phyloP scores from a whole-genome alignment of 129 eudicot genomes.

The Lactuca sativa region DNA sequence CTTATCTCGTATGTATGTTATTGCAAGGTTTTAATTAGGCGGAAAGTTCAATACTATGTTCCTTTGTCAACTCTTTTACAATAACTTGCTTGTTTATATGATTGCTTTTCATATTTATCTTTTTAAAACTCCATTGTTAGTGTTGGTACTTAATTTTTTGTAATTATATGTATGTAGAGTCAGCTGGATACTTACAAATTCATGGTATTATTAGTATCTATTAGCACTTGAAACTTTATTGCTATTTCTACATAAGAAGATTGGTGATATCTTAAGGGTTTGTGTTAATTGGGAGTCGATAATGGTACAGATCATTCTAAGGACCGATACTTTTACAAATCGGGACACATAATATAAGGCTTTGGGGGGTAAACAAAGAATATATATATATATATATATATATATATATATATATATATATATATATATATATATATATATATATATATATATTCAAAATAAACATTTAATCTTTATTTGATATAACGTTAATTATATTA shows the following conservation, averaged over 20 bases:
- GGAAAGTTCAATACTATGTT: constrained; percentile 12
- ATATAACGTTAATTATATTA: too few species aligned
- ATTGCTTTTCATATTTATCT: not conserved
- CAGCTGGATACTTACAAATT: constrained; percentile 24
- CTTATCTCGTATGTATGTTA: constrained; percentile 27
- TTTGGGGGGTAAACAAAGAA: too few species aligned
- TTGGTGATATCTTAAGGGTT: not conserved
- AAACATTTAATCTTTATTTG: too few species aligned
- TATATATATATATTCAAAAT: too few species aligned
- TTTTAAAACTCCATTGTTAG: constrained; percentile 2
- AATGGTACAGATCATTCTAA: constrained; percentile 68
- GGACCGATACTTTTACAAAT: constrained; percentile 68
- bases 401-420: too few species aligned
- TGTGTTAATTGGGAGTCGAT: constrained; percentile 33
- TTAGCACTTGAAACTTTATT: constrained; percentile 10
- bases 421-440: too few species aligned
- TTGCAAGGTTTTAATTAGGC: constrained; percentile 40
- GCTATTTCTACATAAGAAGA: constrained; percentile 14
- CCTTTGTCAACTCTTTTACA: not conserved
- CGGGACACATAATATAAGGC: constrained; percentile 62
- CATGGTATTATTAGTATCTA: constrained; percentile 10
- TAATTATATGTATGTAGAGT: constrained; percentile 27
- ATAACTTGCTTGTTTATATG: constrained; percentile 14
- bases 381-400: too few species aligned
- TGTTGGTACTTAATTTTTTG: not conserved